phyloP scores from a whole-genome alignment of 2,329 filamentous ascomycete species.

The Penicillium fuscoglaucum region DNA sequence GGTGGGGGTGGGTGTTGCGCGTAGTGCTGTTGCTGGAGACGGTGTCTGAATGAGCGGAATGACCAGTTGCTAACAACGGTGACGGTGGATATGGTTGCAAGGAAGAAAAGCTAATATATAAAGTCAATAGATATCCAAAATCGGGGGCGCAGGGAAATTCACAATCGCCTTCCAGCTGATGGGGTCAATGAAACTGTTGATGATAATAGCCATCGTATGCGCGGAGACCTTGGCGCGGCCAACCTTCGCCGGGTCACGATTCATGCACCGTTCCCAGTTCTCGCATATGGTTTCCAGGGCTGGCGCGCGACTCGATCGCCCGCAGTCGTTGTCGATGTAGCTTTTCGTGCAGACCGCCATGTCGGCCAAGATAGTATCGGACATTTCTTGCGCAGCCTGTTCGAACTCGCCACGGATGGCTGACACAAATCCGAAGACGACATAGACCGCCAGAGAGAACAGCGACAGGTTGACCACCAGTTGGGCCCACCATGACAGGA shows the following conservation, averaged over 20 bases:
- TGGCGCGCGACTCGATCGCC: slow-evolving; percentile 64
- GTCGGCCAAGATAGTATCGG: slow-evolving; percentile 67
- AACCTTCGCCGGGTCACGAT: slow-evolving; percentile 73
- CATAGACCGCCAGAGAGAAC: slow-evolving; percentile 56
- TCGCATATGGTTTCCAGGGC: slow-evolving; percentile 72
- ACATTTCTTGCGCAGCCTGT: slow-evolving; percentile 67
- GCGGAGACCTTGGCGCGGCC: slow-evolving; percentile 79
- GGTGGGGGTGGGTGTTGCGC: slow-evolving; percentile 24
- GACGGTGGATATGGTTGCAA: slow-evolving; percentile 46
- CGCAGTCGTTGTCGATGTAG: slow-evolving; percentile 75
- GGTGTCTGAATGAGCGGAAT: slow-evolving; percentile 54
- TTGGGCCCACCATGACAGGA: slow-evolving; percentile 67
- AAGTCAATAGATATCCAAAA: slow-evolving; percentile 17
- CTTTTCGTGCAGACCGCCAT: slow-evolving; percentile 72
- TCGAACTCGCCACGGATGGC: slow-evolving; percentile 74
- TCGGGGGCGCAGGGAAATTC: slow-evolving; percentile 28
- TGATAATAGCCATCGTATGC: slow-evolving; percentile 84
- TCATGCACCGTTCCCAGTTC: slow-evolving; percentile 86
- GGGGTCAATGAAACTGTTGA: slow-evolving; percentile 89
- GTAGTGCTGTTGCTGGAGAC: slow-evolving; percentile 34
- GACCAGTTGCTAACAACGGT: slow-evolving; percentile 61
- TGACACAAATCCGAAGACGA: slow-evolving; percentile 67
- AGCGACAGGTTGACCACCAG: slow-evolving; percentile 55
- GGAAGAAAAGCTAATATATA: slow-evolving; percentile 38
- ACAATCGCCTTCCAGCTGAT: slow-evolving; percentile 83